Conservation (phyloP, 139 green algal genomes). For the Chlamydomonas urium region DNA sequence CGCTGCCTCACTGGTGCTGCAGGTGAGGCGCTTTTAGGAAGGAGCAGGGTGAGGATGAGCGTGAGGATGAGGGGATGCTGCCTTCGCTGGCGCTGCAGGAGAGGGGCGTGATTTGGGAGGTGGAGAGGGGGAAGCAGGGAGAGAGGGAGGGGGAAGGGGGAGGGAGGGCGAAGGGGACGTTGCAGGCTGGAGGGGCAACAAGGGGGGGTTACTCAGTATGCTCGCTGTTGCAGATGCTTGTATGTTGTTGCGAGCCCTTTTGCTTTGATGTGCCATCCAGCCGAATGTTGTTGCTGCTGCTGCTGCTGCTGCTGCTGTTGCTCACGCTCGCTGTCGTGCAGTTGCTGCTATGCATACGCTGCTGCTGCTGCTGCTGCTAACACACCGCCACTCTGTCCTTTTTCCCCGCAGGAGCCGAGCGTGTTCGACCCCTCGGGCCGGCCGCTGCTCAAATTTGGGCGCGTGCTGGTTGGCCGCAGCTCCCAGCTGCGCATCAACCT, state of each 20-base stretch:
- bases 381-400: background rate
- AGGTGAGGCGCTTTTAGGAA: too few relatives aligned
- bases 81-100: conserved; percentile 58
- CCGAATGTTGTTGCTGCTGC: background rate
- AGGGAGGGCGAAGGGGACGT: too few relatives aligned
- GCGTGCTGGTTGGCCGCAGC: conserved; percentile 51
- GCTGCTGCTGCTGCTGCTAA: background rate
- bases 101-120: conserved; percentile 57
- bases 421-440: conserved; percentile 38
- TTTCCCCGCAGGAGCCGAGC: conserved; percentile 30
- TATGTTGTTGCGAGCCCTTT: background rate
- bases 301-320: background rate
- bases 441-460: conserved; percentile 54
- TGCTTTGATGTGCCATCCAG: background rate
- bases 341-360: background rate
- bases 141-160: too few relatives aligned
- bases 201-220: too few relatives aligned
- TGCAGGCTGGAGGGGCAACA: background rate
- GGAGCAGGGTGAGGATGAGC: too few relatives aligned
- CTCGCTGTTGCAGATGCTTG: background rate
- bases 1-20: background rate
- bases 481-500: conserved; percentile 39
- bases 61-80: conserved; percentile 72
- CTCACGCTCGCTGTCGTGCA: background rate
- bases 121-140: too few relatives aligned